These are phyloP conservation scores for Cadophora gregata DNA, from an alignment of 2,329 filamentous ascomycete genomes.

Conservation along the genomic window DNA sequence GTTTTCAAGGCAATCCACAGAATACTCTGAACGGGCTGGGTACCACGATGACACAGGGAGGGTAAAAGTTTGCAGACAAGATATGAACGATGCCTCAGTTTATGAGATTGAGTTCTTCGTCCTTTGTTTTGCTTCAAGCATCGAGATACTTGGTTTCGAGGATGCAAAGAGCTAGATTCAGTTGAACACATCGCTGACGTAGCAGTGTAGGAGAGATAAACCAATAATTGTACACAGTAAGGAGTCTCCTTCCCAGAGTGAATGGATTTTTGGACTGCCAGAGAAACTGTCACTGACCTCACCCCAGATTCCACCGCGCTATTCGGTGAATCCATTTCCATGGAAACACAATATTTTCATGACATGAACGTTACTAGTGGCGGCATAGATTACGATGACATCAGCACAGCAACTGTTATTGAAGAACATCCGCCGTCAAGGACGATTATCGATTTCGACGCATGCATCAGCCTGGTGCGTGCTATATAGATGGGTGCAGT, in stretches of 20 bases:
- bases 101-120: neutral
- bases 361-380: no score
- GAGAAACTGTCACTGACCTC: neutral
- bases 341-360: neutral
- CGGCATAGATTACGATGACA: neutral
- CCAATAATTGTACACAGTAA: neutral
- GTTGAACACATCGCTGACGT: neutral
- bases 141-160: neutral
- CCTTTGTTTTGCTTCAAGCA: neutral
- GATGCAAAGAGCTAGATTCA: neutral
- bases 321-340: neutral
- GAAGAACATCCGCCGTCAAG: neutral
- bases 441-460: neutral
- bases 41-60: neutral
- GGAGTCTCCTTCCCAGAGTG: neutral
- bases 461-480: slow-evolving; percentile 3
- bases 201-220: neutral
- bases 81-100: no score
- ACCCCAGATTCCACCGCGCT: neutral
- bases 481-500: slow-evolving; percentile 4
- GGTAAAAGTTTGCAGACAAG: neutral
- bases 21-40: neutral
- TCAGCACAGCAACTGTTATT: no score
- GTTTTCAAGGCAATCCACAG: neutral
- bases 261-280: neutral